Evolutionary conservation across 768 basidiomycete genomes (phyloP).

Genomic region (Collybiopsis luxurians): DNA sequence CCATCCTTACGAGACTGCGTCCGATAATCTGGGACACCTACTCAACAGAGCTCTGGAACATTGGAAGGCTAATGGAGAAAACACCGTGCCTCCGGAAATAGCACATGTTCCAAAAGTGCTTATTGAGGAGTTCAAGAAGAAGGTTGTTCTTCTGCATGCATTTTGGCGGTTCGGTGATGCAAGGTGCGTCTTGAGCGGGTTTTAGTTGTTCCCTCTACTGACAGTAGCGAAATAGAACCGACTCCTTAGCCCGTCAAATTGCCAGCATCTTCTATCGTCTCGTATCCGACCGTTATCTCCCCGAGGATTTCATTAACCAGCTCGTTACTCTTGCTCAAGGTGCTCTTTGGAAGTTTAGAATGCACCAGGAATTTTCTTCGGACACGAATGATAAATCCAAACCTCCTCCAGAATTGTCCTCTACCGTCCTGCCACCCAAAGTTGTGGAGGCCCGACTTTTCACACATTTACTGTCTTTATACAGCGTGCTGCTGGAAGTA

Average conservation of each 20-base stretch:
- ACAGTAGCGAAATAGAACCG: conserved; percentile 51
- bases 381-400: conserved; percentile 16
- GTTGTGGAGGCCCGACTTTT: conserved; percentile 65
- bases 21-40: conserved; percentile 78
- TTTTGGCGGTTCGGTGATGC: conserved; percentile 59
- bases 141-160: conserved; percentile 74
- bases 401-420: conserved; percentile 19
- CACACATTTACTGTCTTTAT: conserved; percentile 63
- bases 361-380: conserved; percentile 52
- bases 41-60: conserved; percentile 65
- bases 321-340: conserved; percentile 73
- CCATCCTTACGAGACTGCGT: conserved; percentile 83
- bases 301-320: conserved; percentile 74
- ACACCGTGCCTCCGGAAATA: conserved; percentile 24
- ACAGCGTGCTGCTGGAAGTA: conserved; percentile 61
- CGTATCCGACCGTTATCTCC: conserved; percentile 66
- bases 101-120: conserved; percentile 46
- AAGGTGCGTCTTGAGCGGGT: conserved; percentile 50
- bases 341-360: conserved; percentile 81
- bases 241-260: conserved; percentile 45
- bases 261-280: conserved; percentile 56
- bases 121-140: conserved; percentile 68
- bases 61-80: conserved; percentile 42
- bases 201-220: too few relatives aligned
- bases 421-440: conserved; percentile 27